A percentile compares a stretch with the other conserved stretches of the same genome.
These are phyloP conservation scores for Histomonas meleagridis DNA, from an alignment of 208 protist genomes.

Conservation along the genomic window DNA sequence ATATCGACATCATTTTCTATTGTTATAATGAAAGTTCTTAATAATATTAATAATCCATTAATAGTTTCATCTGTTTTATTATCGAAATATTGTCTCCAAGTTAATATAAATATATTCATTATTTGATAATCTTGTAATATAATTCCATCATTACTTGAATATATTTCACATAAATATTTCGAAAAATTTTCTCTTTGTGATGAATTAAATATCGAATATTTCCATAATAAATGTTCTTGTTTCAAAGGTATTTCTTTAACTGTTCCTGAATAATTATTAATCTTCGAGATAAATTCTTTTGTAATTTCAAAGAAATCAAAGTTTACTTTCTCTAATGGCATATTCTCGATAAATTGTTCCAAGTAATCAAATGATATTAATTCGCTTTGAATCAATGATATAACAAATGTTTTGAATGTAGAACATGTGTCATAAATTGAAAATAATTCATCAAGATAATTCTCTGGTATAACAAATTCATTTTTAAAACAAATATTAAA, in stretches of 20 bases:
- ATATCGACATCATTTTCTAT: background rate
- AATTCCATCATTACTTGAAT: background rate
- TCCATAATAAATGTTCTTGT: background rate
- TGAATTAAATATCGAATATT: background rate
- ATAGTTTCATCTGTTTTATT: background rate
- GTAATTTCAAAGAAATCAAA: background rate
- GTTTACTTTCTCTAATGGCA: background rate
- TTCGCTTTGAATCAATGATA: background rate
- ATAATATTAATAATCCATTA: background rate
- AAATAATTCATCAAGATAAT: background rate
- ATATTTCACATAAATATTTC: background rate
- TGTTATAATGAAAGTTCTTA: background rate
- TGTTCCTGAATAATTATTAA: background rate
- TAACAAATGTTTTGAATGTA: background rate
- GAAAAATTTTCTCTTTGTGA: background rate
- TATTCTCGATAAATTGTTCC: background rate
- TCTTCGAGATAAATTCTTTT: background rate
- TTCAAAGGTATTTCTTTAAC: background rate
- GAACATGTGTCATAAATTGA: background rate
- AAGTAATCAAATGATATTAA: background rate
- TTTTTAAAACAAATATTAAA: background rate
- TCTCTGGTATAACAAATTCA: background rate
- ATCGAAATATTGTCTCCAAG: background rate
- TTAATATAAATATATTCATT: background rate
- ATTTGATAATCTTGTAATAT: background rate